Conservation (phyloP, 2,329 filamentous ascomycete genomes). For the Fusarium albosuccineum region DNA sequence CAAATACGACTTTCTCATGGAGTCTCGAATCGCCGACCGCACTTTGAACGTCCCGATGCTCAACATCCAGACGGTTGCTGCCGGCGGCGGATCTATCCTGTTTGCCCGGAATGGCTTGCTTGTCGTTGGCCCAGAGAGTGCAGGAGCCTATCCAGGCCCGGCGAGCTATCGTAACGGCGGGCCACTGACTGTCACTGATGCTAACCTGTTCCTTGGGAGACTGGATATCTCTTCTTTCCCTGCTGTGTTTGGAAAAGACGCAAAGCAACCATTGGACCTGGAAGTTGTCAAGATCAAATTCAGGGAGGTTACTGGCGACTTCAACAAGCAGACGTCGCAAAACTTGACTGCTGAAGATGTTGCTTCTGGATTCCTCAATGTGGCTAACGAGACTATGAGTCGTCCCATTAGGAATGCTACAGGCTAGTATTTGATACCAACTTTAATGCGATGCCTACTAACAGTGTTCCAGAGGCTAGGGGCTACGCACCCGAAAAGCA, state of each 20-base stretch:
- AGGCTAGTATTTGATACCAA: too few relatives aligned
- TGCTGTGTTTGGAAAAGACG: slow-evolving; percentile 77
- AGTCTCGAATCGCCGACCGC: slow-evolving; percentile 77
- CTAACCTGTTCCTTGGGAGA: slow-evolving; percentile 75
- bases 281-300: slow-evolving; percentile 56
- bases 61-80: slow-evolving; percentile 78
- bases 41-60: slow-evolving; percentile 78
- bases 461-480: slow-evolving; percentile 62
- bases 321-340: slow-evolving; percentile 55
- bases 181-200: slow-evolving; percentile 79
- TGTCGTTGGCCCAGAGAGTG: slow-evolving; percentile 77
- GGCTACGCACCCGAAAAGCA: slow-evolving; percentile 50
- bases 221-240: slow-evolving; percentile 71
- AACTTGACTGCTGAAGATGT: slow-evolving; percentile 52
- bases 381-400: slow-evolving; percentile 83
- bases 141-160: slow-evolving; percentile 77
- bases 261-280: slow-evolving; percentile 65
- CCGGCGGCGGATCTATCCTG: slow-evolving; percentile 64
- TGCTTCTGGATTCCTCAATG: slow-evolving; percentile 79
- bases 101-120: slow-evolving; percentile 79
- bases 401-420: slow-evolving; percentile 79
- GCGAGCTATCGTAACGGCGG: slow-evolving; percentile 78
- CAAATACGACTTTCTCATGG: slow-evolving; percentile 78
- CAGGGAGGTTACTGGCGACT: slow-evolving; percentile 52
- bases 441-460: too few relatives aligned